Evolutionary conservation across 306 rosid genomes (phyloP).

Genomic region (Oemleria cerasiformis): DNA sequence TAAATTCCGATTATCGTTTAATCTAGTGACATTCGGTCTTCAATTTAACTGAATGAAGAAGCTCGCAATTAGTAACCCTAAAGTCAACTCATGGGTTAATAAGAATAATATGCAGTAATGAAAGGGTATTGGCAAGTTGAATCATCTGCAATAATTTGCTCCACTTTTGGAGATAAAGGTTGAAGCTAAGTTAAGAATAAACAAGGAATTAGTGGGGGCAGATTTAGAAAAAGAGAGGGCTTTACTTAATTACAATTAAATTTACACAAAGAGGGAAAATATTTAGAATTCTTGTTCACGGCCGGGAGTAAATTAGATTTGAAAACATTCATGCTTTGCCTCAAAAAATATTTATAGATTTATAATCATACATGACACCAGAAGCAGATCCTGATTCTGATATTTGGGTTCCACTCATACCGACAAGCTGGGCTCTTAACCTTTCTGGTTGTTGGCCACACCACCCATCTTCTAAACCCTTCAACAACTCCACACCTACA

Average conservation of each 20-base stretch:
- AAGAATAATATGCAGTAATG: background rate
- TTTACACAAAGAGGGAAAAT: conserved; percentile 22
- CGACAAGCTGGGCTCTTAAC: conserved; percentile 49
- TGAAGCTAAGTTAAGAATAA: conserved; percentile 27
- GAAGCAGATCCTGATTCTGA: conserved; percentile 76
- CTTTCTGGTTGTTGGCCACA: conserved; percentile 66
- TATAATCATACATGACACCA: conserved; percentile 61
- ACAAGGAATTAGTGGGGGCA: conserved; percentile 39
- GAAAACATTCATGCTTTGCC: conserved; percentile 33
- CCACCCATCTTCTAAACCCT: conserved; percentile 51
- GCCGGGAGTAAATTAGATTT: too few species aligned
- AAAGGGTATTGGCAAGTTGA: conserved; percentile 23
- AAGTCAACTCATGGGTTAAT: conserved; percentile 22
- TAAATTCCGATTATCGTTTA: too few species aligned
- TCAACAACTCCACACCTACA: conserved; percentile 62
- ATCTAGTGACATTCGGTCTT: too few species aligned
- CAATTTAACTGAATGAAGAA: too few species aligned
- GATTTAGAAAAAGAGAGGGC: conserved; percentile 24
- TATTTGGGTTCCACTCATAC: conserved; percentile 74
- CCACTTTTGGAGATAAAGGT: conserved; percentile 31
- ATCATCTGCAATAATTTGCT: conserved; percentile 31
- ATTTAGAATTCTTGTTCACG: background rate
- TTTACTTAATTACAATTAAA: conserved; percentile 28
- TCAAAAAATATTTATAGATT: conserved; percentile 33
- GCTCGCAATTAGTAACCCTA: background rate